Evolutionary conservation across 345 rosid genomes (phyloP), one percentile per base, ranked within the genome.

Genomic region (Sisymbrium altissimum): DNA sequence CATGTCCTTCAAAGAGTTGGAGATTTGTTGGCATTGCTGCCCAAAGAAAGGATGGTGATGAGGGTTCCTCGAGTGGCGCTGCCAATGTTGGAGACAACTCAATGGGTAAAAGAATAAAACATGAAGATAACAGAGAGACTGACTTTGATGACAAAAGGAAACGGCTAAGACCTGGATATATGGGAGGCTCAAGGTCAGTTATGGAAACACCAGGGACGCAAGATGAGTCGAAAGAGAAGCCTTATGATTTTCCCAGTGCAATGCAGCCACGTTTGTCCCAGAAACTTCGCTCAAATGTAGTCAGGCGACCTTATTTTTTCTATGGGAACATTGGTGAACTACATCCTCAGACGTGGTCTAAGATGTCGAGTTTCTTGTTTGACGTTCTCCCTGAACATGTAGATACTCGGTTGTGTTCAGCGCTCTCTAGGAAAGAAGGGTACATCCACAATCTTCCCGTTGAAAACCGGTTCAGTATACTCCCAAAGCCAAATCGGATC

Each of bases 371-470:
- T 72, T 89, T 86, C 80, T 77, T 94, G 59, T 86, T 80, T 6
- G 83, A 64, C 36, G 72, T 83, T 30, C 82, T 80, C 69, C 97
- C 99, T 8, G 99, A 92, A 75, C 84, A 82, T 75, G 92, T 86
- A 41, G 77, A 83, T 50, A 68, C 96, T 40, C 82, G 79, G 74
- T 48, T 80, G 68, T 88, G 81, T 78, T 91, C 97, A 0, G 82
- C 93, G 2, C 70, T 95, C 79, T 78, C 60, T 72, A 80, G 97
- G 79, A 83, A 44, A 66, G 97, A 95, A 89, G 96, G 97, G 15
- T 95, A 88, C 15, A 45, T 88, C 21, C 97, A 94, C 81, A 91
- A 91, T 78, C 96, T 94, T 73, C 97, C 96, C 1, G 68, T 75
- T 3, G 80, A 78, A 68, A 80, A 81, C 71, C 81, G 98, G 71